phyloP scores from a whole-genome alignment of 2,329 filamentous ascomycete genomes.

The Exserohilum rostratum region DNA sequence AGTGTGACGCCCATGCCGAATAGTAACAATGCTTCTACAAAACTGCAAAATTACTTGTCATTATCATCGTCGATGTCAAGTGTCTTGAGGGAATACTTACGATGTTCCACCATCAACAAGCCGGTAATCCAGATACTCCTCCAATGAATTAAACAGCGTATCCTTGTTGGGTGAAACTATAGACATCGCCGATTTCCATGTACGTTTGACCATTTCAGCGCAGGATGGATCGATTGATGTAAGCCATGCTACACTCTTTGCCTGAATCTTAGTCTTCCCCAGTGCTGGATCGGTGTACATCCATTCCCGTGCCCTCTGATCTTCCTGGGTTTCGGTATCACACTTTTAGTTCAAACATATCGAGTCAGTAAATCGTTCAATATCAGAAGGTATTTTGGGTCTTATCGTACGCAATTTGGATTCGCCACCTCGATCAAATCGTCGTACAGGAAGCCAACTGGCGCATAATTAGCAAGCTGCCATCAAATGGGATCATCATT shows the following conservation, averaged over 20 bases:
- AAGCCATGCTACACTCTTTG: neutral
- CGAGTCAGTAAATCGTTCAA: neutral
- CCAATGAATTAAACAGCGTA: neutral
- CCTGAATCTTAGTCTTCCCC: neutral
- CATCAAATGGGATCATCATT: neutral
- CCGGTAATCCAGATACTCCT: slow-evolving; percentile 4
- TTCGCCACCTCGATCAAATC: neutral
- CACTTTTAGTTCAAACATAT: neutral
- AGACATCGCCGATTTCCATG: neutral
- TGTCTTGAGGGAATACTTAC: neutral
- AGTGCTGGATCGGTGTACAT: neutral
- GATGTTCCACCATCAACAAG: neutral
- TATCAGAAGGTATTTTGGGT: neutral
- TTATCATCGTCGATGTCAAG: no score
- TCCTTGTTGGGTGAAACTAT: neutral
- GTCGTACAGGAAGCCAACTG: neutral
- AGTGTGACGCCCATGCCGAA: slow-evolving; percentile 7
- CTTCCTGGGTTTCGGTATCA: neutral
- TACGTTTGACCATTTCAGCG: neutral
- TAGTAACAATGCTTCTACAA: neutral
- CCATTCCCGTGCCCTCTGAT: neutral
- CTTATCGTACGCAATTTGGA: neutral
- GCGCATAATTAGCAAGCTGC: neutral
- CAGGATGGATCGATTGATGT: neutral
- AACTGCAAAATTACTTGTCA: neutral